These are phyloP conservation scores for Thielaviopsis populi DNA, from an alignment of 2,329 filamentous ascomycete genomes.

Conservation along the genomic window DNA sequence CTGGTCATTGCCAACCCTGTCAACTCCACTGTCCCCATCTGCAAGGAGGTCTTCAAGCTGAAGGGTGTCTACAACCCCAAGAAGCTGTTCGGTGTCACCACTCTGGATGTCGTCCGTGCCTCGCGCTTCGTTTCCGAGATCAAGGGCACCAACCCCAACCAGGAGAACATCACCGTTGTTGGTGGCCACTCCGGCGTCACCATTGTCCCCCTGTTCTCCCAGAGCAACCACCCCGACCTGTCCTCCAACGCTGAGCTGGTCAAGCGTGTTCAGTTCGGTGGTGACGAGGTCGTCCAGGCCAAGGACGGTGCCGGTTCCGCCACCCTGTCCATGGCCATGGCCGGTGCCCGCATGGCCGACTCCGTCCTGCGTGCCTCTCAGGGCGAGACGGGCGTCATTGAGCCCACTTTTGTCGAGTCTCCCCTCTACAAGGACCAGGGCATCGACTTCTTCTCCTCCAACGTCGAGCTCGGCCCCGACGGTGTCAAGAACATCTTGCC, in stretches of 20 bases:
- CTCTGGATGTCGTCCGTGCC: constrained; percentile 94
- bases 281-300: constrained; percentile 97
- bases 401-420: constrained; percentile 94
- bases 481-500: constrained; percentile 89
- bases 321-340: constrained; percentile 98
- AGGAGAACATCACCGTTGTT: constrained; percentile 90
- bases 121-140: constrained; percentile 94
- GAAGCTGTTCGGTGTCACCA: constrained; percentile 98
- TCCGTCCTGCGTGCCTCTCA: constrained; percentile 81
- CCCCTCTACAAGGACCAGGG: constrained; percentile 98
- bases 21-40: constrained; percentile 98
- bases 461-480: constrained; percentile 88
- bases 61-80: constrained; percentile 96
- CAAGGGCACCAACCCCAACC: constrained; percentile 76
- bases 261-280: constrained; percentile 94
- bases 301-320: constrained; percentile 96
- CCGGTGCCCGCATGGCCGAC: constrained; percentile 72
- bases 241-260: constrained; percentile 65
- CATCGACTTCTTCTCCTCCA: constrained; percentile 90
- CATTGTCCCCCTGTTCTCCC: constrained; percentile 94
- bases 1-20: constrained; percentile 98
- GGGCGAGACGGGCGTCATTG: constrained; percentile 86
- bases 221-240: constrained; percentile 77
- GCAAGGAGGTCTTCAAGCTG: constrained; percentile 91
- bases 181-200: constrained; percentile 96